Base-by-base conservation (phyloP, 2,329 filamentous ascomycete genomes). In the Apiospora aurea region DNA sequence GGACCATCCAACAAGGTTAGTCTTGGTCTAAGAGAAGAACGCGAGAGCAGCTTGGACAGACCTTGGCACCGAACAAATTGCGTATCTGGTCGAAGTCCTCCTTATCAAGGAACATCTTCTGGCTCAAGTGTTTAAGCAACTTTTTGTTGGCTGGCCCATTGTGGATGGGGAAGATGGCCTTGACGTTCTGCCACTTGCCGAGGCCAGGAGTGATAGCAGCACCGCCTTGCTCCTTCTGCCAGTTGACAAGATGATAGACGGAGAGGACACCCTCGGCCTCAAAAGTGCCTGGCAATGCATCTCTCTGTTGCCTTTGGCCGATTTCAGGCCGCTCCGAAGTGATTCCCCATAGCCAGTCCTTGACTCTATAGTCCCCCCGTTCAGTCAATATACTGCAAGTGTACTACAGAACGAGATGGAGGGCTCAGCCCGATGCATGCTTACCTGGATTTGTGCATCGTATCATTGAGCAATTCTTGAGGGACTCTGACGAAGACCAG, bases 341-440 rank as follows among this genome's bases (percentile, higher is more conserved):
- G 73, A 94, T 89, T 61, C 91, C 91, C 78, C 93, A 90, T 29
- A 95, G 85, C 91, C 92, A 95, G 79, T 95, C 93, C 75, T 91
- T 91, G 44, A 94, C 89, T 76, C 92, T 93, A 72, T 29, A 38
- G 51, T 29, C 13, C 66, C 44, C 7, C 7, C 21, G 44, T 18
- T 38, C 8, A 11, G 67, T 69, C 26, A 49, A n/a, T 49, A 18
- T 38, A 41, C 67, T 21, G 67, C 4, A 49, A 38, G 18, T 41
- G 29, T 38, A 18, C 53, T 16, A 8, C 1, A n/a, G 44, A 16
- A 6, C 21, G 41, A n/a, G 43, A 11, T 47, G 13, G 21, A n/a
- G 21, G 18, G 34, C 43, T 13, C 44, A 18, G 18, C 11, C 11
- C 4, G 16, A 26, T 38, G 41, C 26, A 24, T 41, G 46, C 78